Base-by-base conservation (phyloP, 805 yeast genomes). In the Candida qinlingensis region DNA sequence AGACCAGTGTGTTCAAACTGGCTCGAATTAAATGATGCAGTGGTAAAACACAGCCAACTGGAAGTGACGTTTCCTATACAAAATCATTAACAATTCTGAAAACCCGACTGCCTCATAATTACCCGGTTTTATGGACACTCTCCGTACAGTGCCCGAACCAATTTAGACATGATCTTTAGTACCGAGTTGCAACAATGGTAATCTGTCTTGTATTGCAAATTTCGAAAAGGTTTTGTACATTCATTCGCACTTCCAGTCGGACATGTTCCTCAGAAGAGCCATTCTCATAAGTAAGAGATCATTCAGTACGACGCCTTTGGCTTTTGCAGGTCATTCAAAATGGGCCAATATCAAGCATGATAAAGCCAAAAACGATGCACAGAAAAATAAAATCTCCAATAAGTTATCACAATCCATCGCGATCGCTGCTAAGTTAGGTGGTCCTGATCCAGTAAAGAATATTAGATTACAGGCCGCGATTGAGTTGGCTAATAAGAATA, bases 331-430 rank as follows among this genome's bases (percentile, higher is more conserved):
- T 1, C 99, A 92, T 66, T 85, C 88, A 36, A 92, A 91, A 67
- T 92, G 99, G 99, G 87, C 95, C 39, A 88, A 87, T 42, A 92
- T 94, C 57, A 86, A 90, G 62, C 97, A 90, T 63, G 94, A 87
- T 63, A 92, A 92, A 68, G 96, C 96, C 47, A 87, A 88, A 54
- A 89, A 90, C 60, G 99, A 92, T 68, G 87, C 89, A 25, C 80
- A 77, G 50, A 83, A 80, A 64, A 83, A 88, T 50, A 77, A 80
- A 48, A 72, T 80, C 30, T 81, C 88, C 5, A 85, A 83, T 57
- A 80, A 82, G 56, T 72, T 86, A 60, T 85, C 97, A 6, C 77
- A 80, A 41, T 77, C 81, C 58, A 87, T 92, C 50, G 80, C 86
- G 12, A 74, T 86, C 39, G 85, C 94, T 41, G 92, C 88, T 1